Evolutionary conservation across 2,329 filamentous ascomycete species (phyloP), one percentile per base, ranked within the genome.

Genomic region (Dothiorella sarmentorum): DNA sequence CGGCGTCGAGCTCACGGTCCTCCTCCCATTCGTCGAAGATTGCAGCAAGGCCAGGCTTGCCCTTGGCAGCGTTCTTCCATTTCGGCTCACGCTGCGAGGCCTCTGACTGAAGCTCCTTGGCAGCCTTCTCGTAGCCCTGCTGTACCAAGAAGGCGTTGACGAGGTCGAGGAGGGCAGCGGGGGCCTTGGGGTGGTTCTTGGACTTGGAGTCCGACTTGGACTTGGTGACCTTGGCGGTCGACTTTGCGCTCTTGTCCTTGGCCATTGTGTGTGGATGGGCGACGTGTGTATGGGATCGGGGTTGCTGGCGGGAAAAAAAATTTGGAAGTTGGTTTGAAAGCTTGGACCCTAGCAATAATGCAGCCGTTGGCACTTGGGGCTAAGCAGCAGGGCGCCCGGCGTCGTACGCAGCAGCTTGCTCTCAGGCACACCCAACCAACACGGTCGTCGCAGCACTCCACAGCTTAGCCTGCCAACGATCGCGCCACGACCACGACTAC

Each of bases 101-200:
- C 37, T 64, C 49, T 2, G 52, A 58, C 33, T 68, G 65, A 22
- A 74, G 64, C 26, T 66, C 67, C 44, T 56, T 53, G 13, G 69
- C 71, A 17, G 71, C 66, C 20, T 67, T 64, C 11, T 64, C 62
- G 56, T 70, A 72, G 37, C 72, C 71, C 51, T 72, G 62, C 22
- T 71, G 65, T 22, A 63, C 61, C 51, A 75, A 65, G 62, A 74
- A 75, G 31, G 61, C 49, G 61, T 67, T 62, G 7, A 75, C 67
- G 27, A 73, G 68, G 51, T 67, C 66, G 56, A 74, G 61, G 9
- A 71, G 62, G 18, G 63, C 60, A 11, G 62, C 60, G 7, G 66
- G 65, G 31, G 62, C 63, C 58, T 63, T 56, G 17, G 65, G 60
- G 37, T 63, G 45, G 56, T 9, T 31, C 38, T 51, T 38, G 13